These are phyloP conservation scores for Imleria badia DNA, from an alignment of 768 basidiomycete genomes.

Conservation along the genomic window DNA sequence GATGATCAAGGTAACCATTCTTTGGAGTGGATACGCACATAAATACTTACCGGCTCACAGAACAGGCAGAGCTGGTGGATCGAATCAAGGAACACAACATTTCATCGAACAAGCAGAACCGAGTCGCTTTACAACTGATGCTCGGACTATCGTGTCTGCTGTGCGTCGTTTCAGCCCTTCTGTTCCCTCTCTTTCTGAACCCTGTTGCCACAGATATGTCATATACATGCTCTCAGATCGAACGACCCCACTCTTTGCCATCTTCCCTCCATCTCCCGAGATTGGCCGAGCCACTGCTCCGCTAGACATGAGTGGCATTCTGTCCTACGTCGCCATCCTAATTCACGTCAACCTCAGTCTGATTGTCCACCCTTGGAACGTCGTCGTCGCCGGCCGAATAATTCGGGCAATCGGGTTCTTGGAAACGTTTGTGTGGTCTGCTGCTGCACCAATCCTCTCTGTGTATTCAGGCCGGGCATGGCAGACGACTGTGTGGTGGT, in stretches of 20 bases:
- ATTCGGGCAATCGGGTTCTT: conserved; percentile 33
- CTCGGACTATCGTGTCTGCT: conserved; percentile 46
- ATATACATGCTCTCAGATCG: conserved; percentile 43
- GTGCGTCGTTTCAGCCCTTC: conserved; percentile 35
- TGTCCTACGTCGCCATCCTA: conserved; percentile 49
- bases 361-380: conserved; percentile 39
- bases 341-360: conserved; percentile 51
- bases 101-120: conserved; percentile 41
- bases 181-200: conserved; percentile 3
- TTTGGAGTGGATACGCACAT: neutral
- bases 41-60: conserved; percentile 33
- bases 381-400: conserved; percentile 24
- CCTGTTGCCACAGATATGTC: conserved; percentile 41
- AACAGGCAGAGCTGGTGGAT: conserved; percentile 62
- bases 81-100: conserved; percentile 45
- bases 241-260: conserved; percentile 47
- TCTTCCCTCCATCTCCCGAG: conserved; percentile 37
- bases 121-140: conserved; percentile 39
- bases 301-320: conserved; percentile 45
- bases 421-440: conserved; percentile 39
- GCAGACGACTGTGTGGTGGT: conserved; percentile 58
- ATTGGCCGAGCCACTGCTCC: conserved; percentile 23
- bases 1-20: conserved; percentile 51
- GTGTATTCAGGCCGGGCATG: conserved; percentile 49
- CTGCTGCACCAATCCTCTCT: conserved; percentile 49